Percentiles rank a stretch among this genome's conserved stretches.
Evolutionary conservation across 441 rosid species (phyloP).

Genomic region (Dalechampia spathulata): DNA sequence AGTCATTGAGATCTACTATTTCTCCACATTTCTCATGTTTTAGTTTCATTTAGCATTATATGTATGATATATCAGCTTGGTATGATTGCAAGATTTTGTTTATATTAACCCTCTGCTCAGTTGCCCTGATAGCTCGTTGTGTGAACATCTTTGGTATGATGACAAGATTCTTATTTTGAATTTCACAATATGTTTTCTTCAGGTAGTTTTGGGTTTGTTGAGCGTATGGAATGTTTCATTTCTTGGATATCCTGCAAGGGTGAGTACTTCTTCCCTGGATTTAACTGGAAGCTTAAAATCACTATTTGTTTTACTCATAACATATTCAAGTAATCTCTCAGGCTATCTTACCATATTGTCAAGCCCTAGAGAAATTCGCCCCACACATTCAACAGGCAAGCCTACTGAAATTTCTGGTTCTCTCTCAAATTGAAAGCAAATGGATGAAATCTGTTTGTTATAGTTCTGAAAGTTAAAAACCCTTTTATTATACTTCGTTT

Average conservation of each 20-base stretch:
- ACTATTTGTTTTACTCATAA: slow-evolving; percentile 1
- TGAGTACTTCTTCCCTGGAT: slow-evolving; percentile 29
- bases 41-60: too few species aligned
- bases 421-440: neutral
- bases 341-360: slow-evolving; percentile 96
- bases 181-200: slow-evolving; percentile 21
- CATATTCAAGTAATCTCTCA: slow-evolving; percentile 23
- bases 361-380: slow-evolving; percentile 90
- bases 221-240: slow-evolving; percentile 96
- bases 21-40: neutral
- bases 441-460: slow-evolving; percentile 1
- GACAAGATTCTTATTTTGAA: slow-evolving; percentile 11
- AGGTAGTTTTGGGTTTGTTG: slow-evolving; percentile 86
- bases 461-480: neutral
- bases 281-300: neutral
- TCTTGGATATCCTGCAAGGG: slow-evolving; percentile 92
- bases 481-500: slow-evolving; percentile 16
- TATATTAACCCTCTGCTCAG: neutral
- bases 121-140: neutral
- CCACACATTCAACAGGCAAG: slow-evolving; percentile 96
- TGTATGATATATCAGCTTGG: too few species aligned
- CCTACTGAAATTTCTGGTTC: slow-evolving; percentile 8
- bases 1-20: neutral
- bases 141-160: slow-evolving; percentile 1
- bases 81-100: too few species aligned